phyloP scores from a whole-genome alignment of 2,329 filamentous ascomycete species.

The Colletotrichum scovillei region DNA sequence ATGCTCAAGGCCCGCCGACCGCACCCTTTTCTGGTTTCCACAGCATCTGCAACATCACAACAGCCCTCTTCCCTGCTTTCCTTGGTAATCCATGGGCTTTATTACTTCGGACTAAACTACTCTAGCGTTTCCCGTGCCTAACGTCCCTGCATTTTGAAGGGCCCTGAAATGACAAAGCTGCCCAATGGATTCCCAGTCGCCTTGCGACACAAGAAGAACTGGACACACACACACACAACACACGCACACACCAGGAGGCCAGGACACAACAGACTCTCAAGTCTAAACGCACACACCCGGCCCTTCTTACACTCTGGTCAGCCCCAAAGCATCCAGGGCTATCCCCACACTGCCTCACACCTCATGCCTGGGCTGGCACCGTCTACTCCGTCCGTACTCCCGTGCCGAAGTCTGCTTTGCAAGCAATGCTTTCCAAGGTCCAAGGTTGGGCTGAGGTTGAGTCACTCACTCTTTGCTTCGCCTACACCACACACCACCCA shows the following conservation, averaged over 20 bases:
- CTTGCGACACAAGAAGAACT: conserved; percentile 1
- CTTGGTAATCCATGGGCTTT: conserved; percentile 12
- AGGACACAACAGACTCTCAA: background rate
- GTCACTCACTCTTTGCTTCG: conserved; percentile 16
- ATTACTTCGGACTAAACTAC: conserved; percentile 4
- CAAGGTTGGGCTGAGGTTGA: conserved; percentile 1
- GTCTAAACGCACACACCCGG: background rate
- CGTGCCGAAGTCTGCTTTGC: background rate
- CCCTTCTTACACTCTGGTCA: background rate
- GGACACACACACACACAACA: background rate
- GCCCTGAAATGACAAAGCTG: conserved; percentile 28
- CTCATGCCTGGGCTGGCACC: background rate
- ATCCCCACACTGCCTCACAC: conserved; percentile 1
- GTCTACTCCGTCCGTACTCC: no score
- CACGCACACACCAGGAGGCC: background rate
- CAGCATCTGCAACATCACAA: conserved; percentile 27
- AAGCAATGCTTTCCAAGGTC: background rate
- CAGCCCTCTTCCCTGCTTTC: conserved; percentile 31
- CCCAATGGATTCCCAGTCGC: conserved; percentile 15
- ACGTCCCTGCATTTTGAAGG: conserved; percentile 22
- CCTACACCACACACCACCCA: conserved; percentile 1
- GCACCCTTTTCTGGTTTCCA: background rate
- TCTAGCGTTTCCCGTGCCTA: conserved; percentile 16
- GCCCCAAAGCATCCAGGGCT: conserved; percentile 5
- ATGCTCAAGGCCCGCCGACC: background rate